A percentile compares a stretch with the other conserved stretches of the same genome.
Evolutionary conservation across 192 early-diverging fungal genomes (phyloP).

Genomic region (Phlyctochytrium planicorne): DNA sequence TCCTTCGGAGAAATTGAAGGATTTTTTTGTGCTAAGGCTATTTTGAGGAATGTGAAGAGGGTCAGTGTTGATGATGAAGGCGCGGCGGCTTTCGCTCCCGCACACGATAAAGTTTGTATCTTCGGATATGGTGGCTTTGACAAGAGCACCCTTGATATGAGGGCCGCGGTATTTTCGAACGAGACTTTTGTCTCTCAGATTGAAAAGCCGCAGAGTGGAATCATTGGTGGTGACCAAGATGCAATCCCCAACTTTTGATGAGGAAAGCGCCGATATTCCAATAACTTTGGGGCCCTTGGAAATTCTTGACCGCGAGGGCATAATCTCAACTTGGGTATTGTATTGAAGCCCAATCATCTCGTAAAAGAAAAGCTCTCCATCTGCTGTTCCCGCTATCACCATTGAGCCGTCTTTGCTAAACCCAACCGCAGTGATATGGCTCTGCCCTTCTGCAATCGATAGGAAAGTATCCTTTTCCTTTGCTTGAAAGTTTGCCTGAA

Average conservation of each 20-base stretch:
- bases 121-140: constrained; percentile 74
- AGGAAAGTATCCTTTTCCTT: background rate
- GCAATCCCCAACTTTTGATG: constrained; percentile 54
- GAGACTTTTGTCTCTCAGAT: constrained; percentile 73
- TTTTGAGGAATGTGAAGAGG: too few species aligned
- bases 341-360: constrained; percentile 75
- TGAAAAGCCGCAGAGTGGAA: constrained; percentile 77
- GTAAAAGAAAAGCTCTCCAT: constrained; percentile 82
- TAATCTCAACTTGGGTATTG: constrained; percentile 78
- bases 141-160: constrained; percentile 64
- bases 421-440: constrained; percentile 75
- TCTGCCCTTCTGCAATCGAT: background rate
- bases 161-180: constrained; percentile 79
- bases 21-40: too few species aligned
- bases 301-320: constrained; percentile 55
- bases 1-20: too few species aligned
- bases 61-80: constrained; percentile 72
- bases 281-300: constrained; percentile 76
- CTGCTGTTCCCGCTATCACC: constrained; percentile 73
- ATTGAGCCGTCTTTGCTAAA: constrained; percentile 72
- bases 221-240: constrained; percentile 78
- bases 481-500: background rate
- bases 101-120: constrained; percentile 79
- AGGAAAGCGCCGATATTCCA: constrained; percentile 69
- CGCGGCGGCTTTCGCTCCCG: constrained; percentile 74